Base-by-base conservation (phyloP, 2,329 filamentous ascomycete genomes). In the Cladosporium sp. region DNA sequence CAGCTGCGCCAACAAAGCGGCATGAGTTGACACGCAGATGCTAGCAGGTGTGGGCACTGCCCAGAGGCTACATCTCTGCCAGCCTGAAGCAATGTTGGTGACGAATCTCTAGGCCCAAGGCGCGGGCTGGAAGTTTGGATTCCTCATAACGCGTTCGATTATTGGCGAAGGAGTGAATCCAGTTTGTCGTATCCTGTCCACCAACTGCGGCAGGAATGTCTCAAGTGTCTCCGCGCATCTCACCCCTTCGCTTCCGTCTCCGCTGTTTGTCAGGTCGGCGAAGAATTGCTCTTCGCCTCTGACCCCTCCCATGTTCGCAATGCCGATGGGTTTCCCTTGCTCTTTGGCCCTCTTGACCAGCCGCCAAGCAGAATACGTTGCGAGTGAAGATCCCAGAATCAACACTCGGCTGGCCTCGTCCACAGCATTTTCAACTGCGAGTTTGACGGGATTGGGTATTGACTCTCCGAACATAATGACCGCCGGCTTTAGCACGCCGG, bases 391-490 rank as follows among this genome's bases (percentile, higher is more conserved):
- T 3, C 91, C 93, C 13, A 97, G 69, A 8, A 97, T 80, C 18
- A 97, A 74, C 34, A 97, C 70, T 54, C 82, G 81, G 5, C 83
- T 83, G 1, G 89, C 87, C 28, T 79, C 78, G 63, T 96, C 88
- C 46, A 97, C 82, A 10, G 87, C 86, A 28, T 82, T 73, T 65
- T 97, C 91, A 1, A 91, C 92, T 0, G 83, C 83, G 1, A 74
- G 69, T 68, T 95, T 96, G 34, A 91, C 84, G 1, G 72, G 63
- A 1, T 72, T 69, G 0, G 81, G 75, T 46, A 97, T 95, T 55
- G 83, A 91, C 70, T 97, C 93, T 13, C 93, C 93, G 68, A 97
- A 97, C 89, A 97, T 96, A 62, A 91, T 84, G 2, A 98, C 91
- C 1, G 88, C 88, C 3, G 93, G 93, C 66, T 97, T 97, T 52